Evolutionary conservation across 331 rosid species (phyloP).

Genomic region (Prunus yedoensis): DNA sequence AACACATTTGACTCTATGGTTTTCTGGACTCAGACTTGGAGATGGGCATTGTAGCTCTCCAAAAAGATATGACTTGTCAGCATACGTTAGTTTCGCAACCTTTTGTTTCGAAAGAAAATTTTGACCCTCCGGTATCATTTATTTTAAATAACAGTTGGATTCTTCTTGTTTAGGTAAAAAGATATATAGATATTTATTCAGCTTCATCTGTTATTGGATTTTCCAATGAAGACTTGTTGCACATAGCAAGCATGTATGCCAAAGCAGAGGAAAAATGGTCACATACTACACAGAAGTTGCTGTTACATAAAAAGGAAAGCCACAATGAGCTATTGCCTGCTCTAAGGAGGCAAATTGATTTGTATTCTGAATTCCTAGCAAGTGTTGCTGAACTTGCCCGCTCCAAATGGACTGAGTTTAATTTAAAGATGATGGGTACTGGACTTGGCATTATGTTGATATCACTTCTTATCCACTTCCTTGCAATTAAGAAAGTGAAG

Average conservation of each 20-base stretch:
- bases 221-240: conserved; percentile 76
- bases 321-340: conserved; percentile 41
- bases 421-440: conserved; percentile 70
- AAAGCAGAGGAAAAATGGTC: conserved; percentile 71
- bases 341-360: conserved; percentile 68
- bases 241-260: conserved; percentile 50
- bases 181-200: conserved; percentile 85
- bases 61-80: neutral
- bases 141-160: conserved; percentile 21
- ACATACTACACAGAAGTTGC: conserved; percentile 43
- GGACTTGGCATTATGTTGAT: conserved; percentile 75
- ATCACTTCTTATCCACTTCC: conserved; percentile 62
- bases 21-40: neutral
- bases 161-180: conserved; percentile 69
- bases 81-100: neutral
- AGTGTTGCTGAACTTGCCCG: conserved; percentile 87
- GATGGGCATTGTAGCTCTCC: neutral
- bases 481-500: conserved; percentile 53
- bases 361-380: conserved; percentile 60
- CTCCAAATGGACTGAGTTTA: conserved; percentile 95
- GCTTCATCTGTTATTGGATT: conserved; percentile 87
- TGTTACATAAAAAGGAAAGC: conserved; percentile 36
- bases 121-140: neutral
- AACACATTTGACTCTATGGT: neutral
- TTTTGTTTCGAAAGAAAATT: neutral